Evolutionary conservation across 2,329 filamentous ascomycete genomes (phyloP).

Genomic region (Fusarium longipes): DNA sequence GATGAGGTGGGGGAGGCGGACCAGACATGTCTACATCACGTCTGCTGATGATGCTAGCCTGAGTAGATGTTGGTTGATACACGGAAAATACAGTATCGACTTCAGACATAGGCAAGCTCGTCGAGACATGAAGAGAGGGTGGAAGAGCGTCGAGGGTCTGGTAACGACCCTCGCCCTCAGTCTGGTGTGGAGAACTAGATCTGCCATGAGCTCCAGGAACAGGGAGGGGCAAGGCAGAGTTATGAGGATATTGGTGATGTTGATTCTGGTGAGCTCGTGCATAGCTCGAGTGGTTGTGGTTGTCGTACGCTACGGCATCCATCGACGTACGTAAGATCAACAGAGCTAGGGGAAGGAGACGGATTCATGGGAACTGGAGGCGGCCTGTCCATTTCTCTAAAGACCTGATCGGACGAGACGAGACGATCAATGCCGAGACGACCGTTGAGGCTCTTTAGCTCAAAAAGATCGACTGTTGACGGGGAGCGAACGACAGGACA

Average conservation of each 20-base stretch:
- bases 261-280: constrained; percentile 19
- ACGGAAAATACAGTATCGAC: constrained; percentile 46
- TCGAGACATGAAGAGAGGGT: constrained; percentile 26
- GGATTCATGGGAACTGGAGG: constrained; percentile 34
- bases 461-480: constrained; percentile 8
- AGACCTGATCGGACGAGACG: constrained; percentile 18
- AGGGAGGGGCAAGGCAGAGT: constrained; percentile 24
- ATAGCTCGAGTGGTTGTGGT: constrained; percentile 28
- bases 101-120: constrained; percentile 43
- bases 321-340: constrained; percentile 35
- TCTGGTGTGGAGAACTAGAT: constrained; percentile 8
- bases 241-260: constrained; percentile 15
- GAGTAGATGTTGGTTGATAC: constrained; percentile 46
- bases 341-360: constrained; percentile 26
- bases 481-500: background rate
- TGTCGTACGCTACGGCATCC: constrained; percentile 37
- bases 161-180: constrained; percentile 17
- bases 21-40: constrained; percentile 40
- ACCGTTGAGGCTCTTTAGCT: constrained; percentile 31
- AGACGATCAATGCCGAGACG: constrained; percentile 23
- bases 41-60: constrained; percentile 46
- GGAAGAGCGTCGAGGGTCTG: constrained; percentile 30
- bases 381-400: constrained; percentile 37
- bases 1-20: constrained; percentile 36
- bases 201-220: constrained; percentile 33